Evolutionary conservation across 345 rosid species (phyloP).

Genomic region (Lumnitzera racemosa): DNA sequence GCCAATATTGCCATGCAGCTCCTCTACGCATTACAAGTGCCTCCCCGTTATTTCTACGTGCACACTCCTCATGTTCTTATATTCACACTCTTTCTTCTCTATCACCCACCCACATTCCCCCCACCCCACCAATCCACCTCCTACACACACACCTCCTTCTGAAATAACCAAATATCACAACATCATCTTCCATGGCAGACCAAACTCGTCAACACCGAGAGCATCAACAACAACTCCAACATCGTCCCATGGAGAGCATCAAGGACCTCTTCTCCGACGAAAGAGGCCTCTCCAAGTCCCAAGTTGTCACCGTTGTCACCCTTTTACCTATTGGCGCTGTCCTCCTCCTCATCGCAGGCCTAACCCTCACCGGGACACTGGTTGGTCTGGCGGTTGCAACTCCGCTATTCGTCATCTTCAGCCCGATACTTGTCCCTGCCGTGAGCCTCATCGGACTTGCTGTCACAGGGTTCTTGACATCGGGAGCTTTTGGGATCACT

Average conservation of each 20-base stretch:
- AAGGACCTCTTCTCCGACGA: conserved; percentile 7
- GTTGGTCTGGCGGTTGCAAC: conserved; percentile 24
- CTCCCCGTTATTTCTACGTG: too few relatives aligned
- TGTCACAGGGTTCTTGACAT: conserved; percentile 27
- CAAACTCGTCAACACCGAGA: conserved; percentile 6
- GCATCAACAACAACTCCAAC: conserved; percentile 4
- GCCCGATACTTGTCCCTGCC: conserved; percentile 40
- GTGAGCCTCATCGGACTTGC: conserved; percentile 24
- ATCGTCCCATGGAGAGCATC: conserved; percentile 1
- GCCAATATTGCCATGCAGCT: too few relatives aligned
- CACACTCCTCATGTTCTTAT: too few relatives aligned
- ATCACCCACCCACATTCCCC: not conserved
- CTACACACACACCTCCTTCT: too few relatives aligned
- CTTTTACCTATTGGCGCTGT: conserved; percentile 21
- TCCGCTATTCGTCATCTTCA: conserved; percentile 35
- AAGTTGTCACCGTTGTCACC: conserved; percentile 20
- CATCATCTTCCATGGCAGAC: conserved; percentile 8
- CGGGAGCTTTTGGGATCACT: conserved; percentile 37
- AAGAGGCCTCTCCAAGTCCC: conserved; percentile 20
- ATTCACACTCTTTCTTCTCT: too few relatives aligned
- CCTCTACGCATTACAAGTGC: too few relatives aligned
- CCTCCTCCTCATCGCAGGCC: conserved; percentile 29
- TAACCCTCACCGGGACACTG: conserved; percentile 25
- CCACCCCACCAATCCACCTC: too few relatives aligned
- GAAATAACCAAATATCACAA: not conserved